Percentiles rank a stretch among this genome's conserved stretches.
Conservation (phyloP, 352 stramenopile genomes). For the Globisporangium megalacanthum region DNA sequence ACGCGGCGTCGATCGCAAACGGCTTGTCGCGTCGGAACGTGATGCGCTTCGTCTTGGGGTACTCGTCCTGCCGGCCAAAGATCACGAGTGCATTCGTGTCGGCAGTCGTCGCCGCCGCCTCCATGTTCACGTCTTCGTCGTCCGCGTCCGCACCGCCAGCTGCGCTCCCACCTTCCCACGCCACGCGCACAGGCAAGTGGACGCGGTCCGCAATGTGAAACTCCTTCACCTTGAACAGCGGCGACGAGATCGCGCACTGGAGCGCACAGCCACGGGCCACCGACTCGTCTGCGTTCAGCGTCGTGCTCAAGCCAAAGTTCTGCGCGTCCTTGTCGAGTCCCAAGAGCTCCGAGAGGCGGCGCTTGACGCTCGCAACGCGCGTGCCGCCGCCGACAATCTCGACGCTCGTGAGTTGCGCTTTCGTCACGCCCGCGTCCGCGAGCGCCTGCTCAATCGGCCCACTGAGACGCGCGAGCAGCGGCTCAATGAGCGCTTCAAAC, state of each 20-base stretch:
- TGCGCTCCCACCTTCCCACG: constrained; percentile 83
- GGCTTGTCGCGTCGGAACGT: constrained; percentile 91
- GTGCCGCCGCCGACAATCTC: constrained; percentile 97
- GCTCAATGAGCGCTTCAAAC: constrained; percentile 93
- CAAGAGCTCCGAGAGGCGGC: constrained; percentile 88
- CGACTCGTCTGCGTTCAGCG: constrained; percentile 98
- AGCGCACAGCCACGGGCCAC: constrained; percentile 96
- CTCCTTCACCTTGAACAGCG: constrained; percentile 96
- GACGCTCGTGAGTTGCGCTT: constrained; percentile 87
- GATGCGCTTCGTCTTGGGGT: constrained; percentile 96
- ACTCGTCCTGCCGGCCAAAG: constrained; percentile 94
- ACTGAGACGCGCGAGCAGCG: constrained; percentile 81
- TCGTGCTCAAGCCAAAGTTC: constrained; percentile 97
- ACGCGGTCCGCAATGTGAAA: constrained; percentile 86
- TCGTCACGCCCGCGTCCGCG: constrained; percentile 85
- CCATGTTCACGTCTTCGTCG: constrained; percentile 87
- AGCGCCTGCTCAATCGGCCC: constrained; percentile 82
- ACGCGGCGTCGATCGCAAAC: constrained; percentile 91
- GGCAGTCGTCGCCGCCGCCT: constrained; percentile 26
- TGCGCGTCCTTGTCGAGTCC: constrained; percentile 89
- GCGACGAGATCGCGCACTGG: constrained; percentile 98
- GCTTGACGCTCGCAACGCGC: constrained; percentile 96
- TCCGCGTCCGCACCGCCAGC: constrained; percentile 42
- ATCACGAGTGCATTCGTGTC: constrained; percentile 91
- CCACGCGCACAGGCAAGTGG: constrained; percentile 92